These are phyloP conservation scores for Naganishia liquefaciens DNA, from an alignment of 1,284 basidiomycete species.

Conservation along the genomic window DNA sequence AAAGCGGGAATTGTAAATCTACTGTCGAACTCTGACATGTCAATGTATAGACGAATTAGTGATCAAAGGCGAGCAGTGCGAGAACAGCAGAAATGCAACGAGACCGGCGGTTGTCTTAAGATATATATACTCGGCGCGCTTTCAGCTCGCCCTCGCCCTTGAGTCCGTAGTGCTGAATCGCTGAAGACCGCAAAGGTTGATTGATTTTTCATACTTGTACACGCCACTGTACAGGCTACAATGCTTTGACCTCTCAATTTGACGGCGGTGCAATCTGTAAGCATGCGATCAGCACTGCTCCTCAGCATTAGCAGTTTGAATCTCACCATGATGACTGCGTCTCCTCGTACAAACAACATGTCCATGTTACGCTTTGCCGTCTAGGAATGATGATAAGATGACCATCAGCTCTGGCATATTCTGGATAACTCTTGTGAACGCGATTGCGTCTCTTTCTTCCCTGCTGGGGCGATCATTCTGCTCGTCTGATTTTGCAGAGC, in stretches of 20 bases:
- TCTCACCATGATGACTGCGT: conserved; percentile 86
- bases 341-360: conserved; percentile 97
- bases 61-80: no score
- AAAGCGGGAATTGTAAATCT: conserved; percentile 16
- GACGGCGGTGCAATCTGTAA: conserved; percentile 17
- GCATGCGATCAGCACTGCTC: background rate
- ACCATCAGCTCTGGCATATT: background rate
- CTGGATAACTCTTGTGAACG: background rate
- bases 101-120: no score
- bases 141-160: no score
- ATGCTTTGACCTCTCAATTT: background rate
- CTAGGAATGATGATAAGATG: conserved; percentile 62
- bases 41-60: background rate
- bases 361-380: conserved; percentile 91
- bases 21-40: conserved; percentile 12
- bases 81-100: no score
- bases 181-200: no score
- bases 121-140: no score
- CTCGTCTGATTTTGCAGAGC: no score
- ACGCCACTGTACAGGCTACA: background rate
- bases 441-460: no score
- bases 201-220: background rate
- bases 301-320: background rate
- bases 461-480: no score
- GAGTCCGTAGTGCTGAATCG: no score